A percentile compares a stretch with the other conserved stretches of the same genome.
These are phyloP conservation scores for Termitomyces sp. DNA, from an alignment of 768 basidiomycete species.

Conservation along the genomic window DNA sequence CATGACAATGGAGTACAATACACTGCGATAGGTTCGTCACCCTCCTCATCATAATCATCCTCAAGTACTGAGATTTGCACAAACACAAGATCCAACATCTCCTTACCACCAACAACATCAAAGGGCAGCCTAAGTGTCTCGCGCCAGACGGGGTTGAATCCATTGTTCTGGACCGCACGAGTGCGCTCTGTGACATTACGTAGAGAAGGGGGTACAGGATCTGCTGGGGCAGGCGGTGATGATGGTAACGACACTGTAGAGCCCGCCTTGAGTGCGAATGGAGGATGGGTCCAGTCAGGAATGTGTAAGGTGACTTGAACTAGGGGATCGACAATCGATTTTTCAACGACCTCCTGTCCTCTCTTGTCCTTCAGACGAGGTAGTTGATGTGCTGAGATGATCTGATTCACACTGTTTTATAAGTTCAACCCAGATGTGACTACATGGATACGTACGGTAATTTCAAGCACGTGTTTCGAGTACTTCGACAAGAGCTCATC, in stretches of 20 bases:
- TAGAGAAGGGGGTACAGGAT: slow-evolving; percentile 27
- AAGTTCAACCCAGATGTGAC: background rate
- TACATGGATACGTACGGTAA: slow-evolving; percentile 43
- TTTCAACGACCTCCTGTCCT: slow-evolving; percentile 58
- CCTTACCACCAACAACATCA: slow-evolving; percentile 67
- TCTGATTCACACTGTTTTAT: slow-evolving; percentile 8
- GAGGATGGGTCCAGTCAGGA: slow-evolving; percentile 59
- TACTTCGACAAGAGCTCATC: slow-evolving; percentile 52
- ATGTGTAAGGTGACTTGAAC: slow-evolving; percentile 78
- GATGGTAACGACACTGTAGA: slow-evolving; percentile 18
- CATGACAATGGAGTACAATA: slow-evolving; percentile 73
- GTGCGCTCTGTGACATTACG: slow-evolving; percentile 57
- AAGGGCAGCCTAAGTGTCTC: slow-evolving; percentile 70
- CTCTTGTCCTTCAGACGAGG: slow-evolving; percentile 65
- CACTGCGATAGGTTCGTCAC: slow-evolving; percentile 63
- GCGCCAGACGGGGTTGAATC: slow-evolving; percentile 91
- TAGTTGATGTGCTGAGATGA: slow-evolving; percentile 88
- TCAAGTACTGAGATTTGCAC: slow-evolving; percentile 74
- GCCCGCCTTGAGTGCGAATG: slow-evolving; percentile 14
- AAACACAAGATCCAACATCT: slow-evolving; percentile 82
- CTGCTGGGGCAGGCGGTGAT: slow-evolving; percentile 17
- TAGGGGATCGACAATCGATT: slow-evolving; percentile 61
- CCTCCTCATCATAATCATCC: slow-evolving; percentile 51
- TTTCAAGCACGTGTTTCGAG: slow-evolving; percentile 58
- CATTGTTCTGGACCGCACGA: slow-evolving; percentile 72